phyloP scores from a whole-genome alignment of 1,284 basidiomycete genomes.

The Inonotus hispidus region DNA sequence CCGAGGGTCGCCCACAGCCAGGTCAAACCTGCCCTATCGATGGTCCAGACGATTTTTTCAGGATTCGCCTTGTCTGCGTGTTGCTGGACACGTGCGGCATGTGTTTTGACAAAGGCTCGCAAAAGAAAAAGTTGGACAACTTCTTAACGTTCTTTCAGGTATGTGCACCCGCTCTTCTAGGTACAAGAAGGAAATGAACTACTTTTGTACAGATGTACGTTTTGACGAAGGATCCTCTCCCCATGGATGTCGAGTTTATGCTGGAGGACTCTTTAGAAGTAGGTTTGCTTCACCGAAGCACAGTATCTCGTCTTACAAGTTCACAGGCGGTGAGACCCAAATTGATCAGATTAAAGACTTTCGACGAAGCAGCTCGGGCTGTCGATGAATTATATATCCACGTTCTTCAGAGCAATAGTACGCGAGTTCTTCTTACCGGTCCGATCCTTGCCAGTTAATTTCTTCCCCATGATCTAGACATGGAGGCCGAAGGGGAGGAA shows the following conservation, averaged over 20 bases:
- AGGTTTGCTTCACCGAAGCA: conserved; percentile 20
- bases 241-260: conserved; percentile 99
- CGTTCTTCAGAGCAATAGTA: conserved; percentile 53
- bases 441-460: background rate
- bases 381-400: conserved; percentile 85
- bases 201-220: conserved; percentile 66
- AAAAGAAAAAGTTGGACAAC: conserved; percentile 88
- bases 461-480: too few relatives aligned
- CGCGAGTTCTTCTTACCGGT: conserved; percentile 28
- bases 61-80: conserved; percentile 86
- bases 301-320: conserved; percentile 13
- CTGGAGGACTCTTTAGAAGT: conserved; percentile 90
- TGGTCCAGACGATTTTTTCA: conserved; percentile 94
- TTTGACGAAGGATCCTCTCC: conserved; percentile 78
- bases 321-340: conserved; percentile 76
- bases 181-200: background rate
- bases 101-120: conserved; percentile 91
- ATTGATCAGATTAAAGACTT: conserved; percentile 57
- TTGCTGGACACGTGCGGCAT: conserved; percentile 95
- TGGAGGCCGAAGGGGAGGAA: conserved; percentile 28
- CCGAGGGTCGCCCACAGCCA: conserved; percentile 86
- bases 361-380: conserved; percentile 80
- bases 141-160: conserved; percentile 94
- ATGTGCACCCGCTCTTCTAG: conserved; percentile 19
- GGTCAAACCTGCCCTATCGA: conserved; percentile 75